Evolutionary conservation across 176 grass and related monocot genomes (phyloP), one percentile per base, ranked within the genome.

Genomic region (Aegilops tauschii): DNA sequence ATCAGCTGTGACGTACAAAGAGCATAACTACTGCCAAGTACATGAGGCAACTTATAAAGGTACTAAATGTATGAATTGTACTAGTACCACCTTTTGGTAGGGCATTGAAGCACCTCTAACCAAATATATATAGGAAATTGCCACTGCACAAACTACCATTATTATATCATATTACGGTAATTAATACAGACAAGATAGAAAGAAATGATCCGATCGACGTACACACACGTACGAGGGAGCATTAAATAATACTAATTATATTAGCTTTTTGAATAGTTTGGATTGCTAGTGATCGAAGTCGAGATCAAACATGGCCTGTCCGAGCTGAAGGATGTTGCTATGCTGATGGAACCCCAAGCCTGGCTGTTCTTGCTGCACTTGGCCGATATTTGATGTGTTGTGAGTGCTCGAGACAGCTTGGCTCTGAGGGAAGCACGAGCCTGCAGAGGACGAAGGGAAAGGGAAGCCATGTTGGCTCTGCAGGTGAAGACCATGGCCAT

Each of bases 231-330:
- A 73, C 44, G 74, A 63, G 35, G 27, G 30, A 65, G 68, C 74
- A 56, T 77, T 56, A 18, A 54, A 77, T 77, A 20, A 75, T 73
- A 90, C 65, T 66, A 61, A 86, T 59, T 69, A 78, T 76, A 69
- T 76, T 56, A 52, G 45, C 25, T 76, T 73, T 40, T 40, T 40
- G 39, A 40, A 40, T 40, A 40, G 39, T 40, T 40, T 40, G 1
- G 39, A 42, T 31, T 1, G 73, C 85, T 91, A 91, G 18, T 91
- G 90, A 70, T 91, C 90, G 61, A 92, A 92, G 77, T 90, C 85
- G 21, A 92, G 83, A 84, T 94, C 89, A 67, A 94, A 87, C 89
- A 94, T 94, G 17, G 89, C 87, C 80, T 92, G 93, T 4, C 93
- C 85, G 7, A 92, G 88, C 76, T 95, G 90, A 65, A 95, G 86